Evolutionary conservation across 192 early-diverging fungal species (phyloP), one percentile per base, ranked within the genome.

Genomic region (Linnemannia hyalina): DNA sequence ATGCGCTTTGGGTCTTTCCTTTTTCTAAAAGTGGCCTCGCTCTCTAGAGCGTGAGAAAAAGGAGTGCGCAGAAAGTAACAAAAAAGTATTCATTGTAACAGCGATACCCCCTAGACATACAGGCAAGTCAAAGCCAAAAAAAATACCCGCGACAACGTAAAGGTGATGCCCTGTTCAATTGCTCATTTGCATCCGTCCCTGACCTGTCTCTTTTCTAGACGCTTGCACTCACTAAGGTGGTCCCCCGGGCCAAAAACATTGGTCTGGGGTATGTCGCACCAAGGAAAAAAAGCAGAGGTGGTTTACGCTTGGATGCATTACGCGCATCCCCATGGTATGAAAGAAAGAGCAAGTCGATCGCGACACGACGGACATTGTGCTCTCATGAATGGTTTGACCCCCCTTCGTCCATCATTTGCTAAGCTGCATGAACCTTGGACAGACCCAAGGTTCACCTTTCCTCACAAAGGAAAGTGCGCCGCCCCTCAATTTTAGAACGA

Each of bases 21-120:
- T 42, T 20, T 70, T 23, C 69, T 42, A 7, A n/a, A 65, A 65
- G 29, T 11, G 29, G 29, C n/a, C 60, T 13, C 44, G 0, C 44
- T 46, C 10, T 46, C 29, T 32, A 11, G 32, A 55, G 70, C 69
- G 70, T 79, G 70, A 47, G 71, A 73, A 80, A 74, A 46, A 68
- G 68, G 52, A 35, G 55, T 52, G 36, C 20, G 32, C 16, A 26
- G 3, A 52, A 55, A 23, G 52, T 68, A 68, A 68, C 49, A 52
- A 52, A 52, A 47, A 52, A 52, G 49, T 52, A 57, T 57, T 57
- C 23, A 26, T 57, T 65, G 60, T 46, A 60, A 60, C 1, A 16
- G 49, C 5, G n/a, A 60, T 60, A 26, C 55, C n/a, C 22, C 6
- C 26, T 4, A 55, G 11, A 60, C 49, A 60, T 11, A 18, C 6